Evolutionary conservation across 805 yeast species (phyloP).

Genomic region (Kodamaea lidongshanica): DNA sequence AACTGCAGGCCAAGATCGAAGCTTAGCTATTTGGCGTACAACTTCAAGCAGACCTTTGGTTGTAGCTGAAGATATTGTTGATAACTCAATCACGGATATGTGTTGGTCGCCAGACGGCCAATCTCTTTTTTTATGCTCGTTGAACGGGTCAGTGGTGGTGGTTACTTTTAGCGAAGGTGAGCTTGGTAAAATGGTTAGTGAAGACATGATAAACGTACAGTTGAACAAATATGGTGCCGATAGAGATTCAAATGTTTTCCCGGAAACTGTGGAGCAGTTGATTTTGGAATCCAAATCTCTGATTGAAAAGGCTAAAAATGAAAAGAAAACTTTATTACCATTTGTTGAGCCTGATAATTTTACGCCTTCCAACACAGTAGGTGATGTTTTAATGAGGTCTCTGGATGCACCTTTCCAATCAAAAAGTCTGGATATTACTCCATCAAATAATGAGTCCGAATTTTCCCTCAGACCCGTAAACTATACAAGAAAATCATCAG

Average conservation of each 20-base stretch:
- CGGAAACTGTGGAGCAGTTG: conserved; percentile 80
- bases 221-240: conserved; percentile 84
- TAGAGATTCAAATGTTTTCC: conserved; percentile 74
- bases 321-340: no score
- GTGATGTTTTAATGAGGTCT: no score
- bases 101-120: conserved; percentile 84
- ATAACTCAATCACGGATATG: conserved; percentile 79
- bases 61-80: conserved; percentile 69
- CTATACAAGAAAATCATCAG: no score
- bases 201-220: conserved; percentile 55
- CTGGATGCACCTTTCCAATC: no score
- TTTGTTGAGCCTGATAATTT: no score
- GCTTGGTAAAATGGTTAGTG: conserved; percentile 61
- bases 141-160: conserved; percentile 77
- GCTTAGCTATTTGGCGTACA: conserved; percentile 86
- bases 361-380: no score
- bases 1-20: conserved; percentile 91
- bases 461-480: no score
- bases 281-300: conserved; percentile 54
- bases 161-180: conserved; percentile 59
- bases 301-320: conserved; percentile 1
- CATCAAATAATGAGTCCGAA: no score
- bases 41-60: conserved; percentile 67
- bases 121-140: conserved; percentile 64
- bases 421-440: no score